Evolutionary conservation across 2,329 filamentous ascomycete genomes (phyloP), one percentile per base, ranked within the genome.

Genomic region (Fusarium sp.): DNA sequence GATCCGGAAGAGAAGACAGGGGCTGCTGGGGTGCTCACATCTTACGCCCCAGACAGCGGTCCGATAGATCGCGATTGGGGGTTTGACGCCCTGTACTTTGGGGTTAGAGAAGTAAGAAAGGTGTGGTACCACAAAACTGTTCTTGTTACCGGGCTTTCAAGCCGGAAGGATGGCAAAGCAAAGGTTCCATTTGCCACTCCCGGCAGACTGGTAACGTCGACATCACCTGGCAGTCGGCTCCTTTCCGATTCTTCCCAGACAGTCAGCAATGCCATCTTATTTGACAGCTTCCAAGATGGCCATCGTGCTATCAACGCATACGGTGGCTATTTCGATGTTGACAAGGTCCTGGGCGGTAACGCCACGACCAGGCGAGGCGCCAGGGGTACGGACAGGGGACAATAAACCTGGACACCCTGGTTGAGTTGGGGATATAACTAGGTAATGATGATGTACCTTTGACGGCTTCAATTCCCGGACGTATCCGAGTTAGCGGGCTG

Each of bases 121-220:
- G 65, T 68, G 66, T 66, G 66, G 66, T 52, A 38, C 46, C 56
- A 62, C 66, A 39, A 24, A 43, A 28, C 40, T 65, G 20, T 43
- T 18, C 20, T 59, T 65, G 40, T 39, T 66, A 46, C 17, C 60
- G 50, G 49, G 45, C 52, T 58, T 66, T 26, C 42, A 54, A 58
- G 46, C 61, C 64, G 53, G 58, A 44, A 70, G 57, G 54, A 45
- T 46, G 53, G 63, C 68, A 60, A 56, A 58, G 42, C 43, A 59
- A 53, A 53, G 50, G 56, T 49, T 53, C 42, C 56, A 71, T 62
- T 67, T 55, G 42, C 55, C 49, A 60, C 57, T 75, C 69, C 72
- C 71, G 66, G 72, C 67, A 66, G 72, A 64, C 61, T 72, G 72
- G 73, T 74, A 74, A 68, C 48, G 60, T 58, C 54, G 52, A 62